These are phyloP conservation scores for Candida ulmi DNA, from an alignment of 805 yeast species.

Conservation along the genomic window DNA sequence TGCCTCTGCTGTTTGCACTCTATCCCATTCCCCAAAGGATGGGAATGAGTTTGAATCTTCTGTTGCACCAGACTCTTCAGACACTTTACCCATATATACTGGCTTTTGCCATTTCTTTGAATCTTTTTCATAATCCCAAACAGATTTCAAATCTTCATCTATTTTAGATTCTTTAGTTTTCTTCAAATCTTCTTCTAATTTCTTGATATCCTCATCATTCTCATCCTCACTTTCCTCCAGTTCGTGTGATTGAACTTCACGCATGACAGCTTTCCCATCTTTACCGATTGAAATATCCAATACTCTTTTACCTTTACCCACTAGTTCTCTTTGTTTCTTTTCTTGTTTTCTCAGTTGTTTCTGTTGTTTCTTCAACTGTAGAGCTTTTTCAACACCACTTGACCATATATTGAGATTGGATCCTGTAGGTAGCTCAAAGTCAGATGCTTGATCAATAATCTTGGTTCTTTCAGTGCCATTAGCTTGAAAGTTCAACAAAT, in stretches of 20 bases:
- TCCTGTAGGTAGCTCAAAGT: conserved; percentile 60
- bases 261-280: conserved; percentile 72
- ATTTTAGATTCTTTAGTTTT: conserved; percentile 28
- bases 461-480: conserved; percentile 86
- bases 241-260: conserved; percentile 11
- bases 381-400: conserved; percentile 75
- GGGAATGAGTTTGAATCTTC: not conserved
- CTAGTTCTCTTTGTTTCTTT: conserved; percentile 47
- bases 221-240: conserved; percentile 30
- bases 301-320: conserved; percentile 71
- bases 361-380: conserved; percentile 83
- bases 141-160: conserved; percentile 27
- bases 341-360: conserved; percentile 61
- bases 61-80: not conserved
- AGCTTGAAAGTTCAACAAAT: conserved; percentile 72
- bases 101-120: conserved; percentile 51
- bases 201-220: conserved; percentile 26
- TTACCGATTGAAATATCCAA: conserved; percentile 69
- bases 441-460: conserved; percentile 90
- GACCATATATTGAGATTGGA: conserved; percentile 70
- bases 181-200: conserved; percentile 25
- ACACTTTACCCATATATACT: conserved; percentile 26
- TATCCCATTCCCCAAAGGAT: not conserved
- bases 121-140: conserved; percentile 62
- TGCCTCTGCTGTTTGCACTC: not conserved